Evolutionary conservation across 306 rosid genomes (phyloP), one percentile per base, ranked within the genome.

Genomic region (Sicyos edulis): DNA sequence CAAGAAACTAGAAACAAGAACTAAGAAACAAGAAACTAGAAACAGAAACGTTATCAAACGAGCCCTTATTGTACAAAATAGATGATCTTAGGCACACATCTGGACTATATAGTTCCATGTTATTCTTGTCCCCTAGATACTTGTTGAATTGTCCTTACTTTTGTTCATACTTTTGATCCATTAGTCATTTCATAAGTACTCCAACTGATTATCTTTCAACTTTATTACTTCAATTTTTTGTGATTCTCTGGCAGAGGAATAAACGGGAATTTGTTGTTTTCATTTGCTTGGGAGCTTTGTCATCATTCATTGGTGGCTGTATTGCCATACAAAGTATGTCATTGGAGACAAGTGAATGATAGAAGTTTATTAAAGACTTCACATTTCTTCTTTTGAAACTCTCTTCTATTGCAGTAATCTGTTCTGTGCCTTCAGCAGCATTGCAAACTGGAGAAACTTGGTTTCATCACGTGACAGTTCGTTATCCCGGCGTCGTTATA

Each of bases 251-350:
- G 92, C 97, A 90, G 98, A 85, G 85, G 85, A 93, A 93, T 85
- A 93, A 93, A 68, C 79, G 96, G 84, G 95, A 93, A 74, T 93
- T 93, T 83, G 85, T 93, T 77, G 80, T 88, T 72, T 79, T 93
- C 13, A 45, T 93, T 79, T 90, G 96, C 83, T 1, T 90, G 82
- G 92, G 80, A 80, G 79, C 89, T 77, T 42, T 71, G 81, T 73
- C 97, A 20, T 83, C 98, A 21, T 34, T 77, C 54, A 7, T 85
- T 58, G 8, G 83, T 76, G 87, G 70, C 69, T 86, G 77, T 9
- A 70, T 93, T 75, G 67, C 92, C 22, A 44, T 88, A 76, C 90
- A 88, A 63, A 90, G 98, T 93, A 90, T 52, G 96, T 59, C 37
- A 70, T 58, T 81, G 10, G 19, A 32, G 70, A 26, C 45, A 49